Evolutionary conservation across 2,329 filamentous ascomycete genomes (phyloP).

Genomic region (Mollisia scopiformis): DNA sequence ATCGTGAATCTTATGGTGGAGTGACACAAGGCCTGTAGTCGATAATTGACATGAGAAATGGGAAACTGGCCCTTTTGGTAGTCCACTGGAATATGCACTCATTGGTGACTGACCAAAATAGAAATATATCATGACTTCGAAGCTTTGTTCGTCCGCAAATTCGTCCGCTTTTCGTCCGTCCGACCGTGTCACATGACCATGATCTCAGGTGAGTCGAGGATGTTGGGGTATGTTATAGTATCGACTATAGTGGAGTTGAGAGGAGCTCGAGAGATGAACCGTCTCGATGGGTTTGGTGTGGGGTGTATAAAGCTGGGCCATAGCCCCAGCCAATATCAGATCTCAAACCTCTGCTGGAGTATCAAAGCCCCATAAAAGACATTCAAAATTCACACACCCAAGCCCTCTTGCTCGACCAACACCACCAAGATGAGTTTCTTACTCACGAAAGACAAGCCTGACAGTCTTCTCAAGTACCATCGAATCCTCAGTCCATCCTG

Average conservation of each 20-base stretch:
- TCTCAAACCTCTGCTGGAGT: background rate
- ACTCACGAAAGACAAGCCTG: slow-evolving; percentile 42
- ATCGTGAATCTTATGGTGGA: too few species aligned
- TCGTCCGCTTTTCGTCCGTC: slow-evolving; percentile 1
- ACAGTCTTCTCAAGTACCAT: slow-evolving; percentile 64
- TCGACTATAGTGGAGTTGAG: background rate
- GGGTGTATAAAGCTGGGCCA: background rate
- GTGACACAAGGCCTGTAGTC: too few species aligned
- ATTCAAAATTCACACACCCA: background rate
- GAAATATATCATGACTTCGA: too few species aligned
- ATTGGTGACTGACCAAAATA: too few species aligned
- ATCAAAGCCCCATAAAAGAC: background rate
- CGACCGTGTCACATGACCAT: background rate
- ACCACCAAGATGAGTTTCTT: background rate
- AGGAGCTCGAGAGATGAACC: too few species aligned
- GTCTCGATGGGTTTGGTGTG: background rate
- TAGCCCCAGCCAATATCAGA: background rate
- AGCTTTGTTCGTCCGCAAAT: background rate
- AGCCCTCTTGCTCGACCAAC: background rate
- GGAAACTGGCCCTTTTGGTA: too few species aligned
- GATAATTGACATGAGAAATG: too few species aligned
- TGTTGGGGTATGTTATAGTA: background rate
- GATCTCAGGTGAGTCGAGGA: background rate
- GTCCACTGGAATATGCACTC: too few species aligned
- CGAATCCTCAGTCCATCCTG: slow-evolving; percentile 67